phyloP scores from a whole-genome alignment of 768 basidiomycete species.

The Mycena filopes region DNA sequence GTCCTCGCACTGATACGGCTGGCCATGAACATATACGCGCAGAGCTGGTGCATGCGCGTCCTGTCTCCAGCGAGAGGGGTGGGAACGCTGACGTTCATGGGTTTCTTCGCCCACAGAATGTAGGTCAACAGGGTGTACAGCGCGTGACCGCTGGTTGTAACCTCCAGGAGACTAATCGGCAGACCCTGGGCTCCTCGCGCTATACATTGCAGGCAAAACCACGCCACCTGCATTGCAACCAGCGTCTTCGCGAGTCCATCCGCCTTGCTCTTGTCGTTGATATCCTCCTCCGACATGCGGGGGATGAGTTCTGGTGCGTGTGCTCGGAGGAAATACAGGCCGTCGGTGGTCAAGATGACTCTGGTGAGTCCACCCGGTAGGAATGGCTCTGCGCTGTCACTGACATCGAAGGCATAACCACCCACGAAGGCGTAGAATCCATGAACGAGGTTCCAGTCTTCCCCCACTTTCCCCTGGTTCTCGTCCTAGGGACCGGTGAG shows the following conservation, averaged over 20 bases:
- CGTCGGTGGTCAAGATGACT: slow-evolving; percentile 13
- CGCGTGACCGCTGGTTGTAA: too few relatives aligned
- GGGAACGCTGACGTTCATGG: slow-evolving; percentile 7
- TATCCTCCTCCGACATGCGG: slow-evolving; percentile 25
- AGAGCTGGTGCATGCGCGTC: neutral
- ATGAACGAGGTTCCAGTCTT: slow-evolving; percentile 14
- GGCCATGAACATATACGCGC: slow-evolving; percentile 17
- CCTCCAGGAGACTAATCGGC: too few relatives aligned
- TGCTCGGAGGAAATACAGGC: neutral
- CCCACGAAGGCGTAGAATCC: slow-evolving; percentile 16
- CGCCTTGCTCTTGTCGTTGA: slow-evolving; percentile 41
- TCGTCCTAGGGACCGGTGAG: too few relatives aligned
- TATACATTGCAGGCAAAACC: too few relatives aligned
- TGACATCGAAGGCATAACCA: slow-evolving; percentile 1
- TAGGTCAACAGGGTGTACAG: too few relatives aligned
- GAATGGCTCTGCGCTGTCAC: slow-evolving; percentile 1
- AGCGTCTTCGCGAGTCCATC: slow-evolving; percentile 5
- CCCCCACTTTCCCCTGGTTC: neutral
- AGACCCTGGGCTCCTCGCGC: too few relatives aligned
- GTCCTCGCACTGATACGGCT: slow-evolving; percentile 14
- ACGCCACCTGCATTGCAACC: too few relatives aligned
- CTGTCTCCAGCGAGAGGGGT: neutral
- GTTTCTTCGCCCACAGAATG: too few relatives aligned
- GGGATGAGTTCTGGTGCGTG: slow-evolving; percentile 10
- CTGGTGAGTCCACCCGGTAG: neutral